A percentile compares a stretch with the other conserved stretches of the same genome.
Evolutionary conservation across 352 stramenopile genomes (phyloP).

Genomic region (Globisporangium cystogenes): DNA sequence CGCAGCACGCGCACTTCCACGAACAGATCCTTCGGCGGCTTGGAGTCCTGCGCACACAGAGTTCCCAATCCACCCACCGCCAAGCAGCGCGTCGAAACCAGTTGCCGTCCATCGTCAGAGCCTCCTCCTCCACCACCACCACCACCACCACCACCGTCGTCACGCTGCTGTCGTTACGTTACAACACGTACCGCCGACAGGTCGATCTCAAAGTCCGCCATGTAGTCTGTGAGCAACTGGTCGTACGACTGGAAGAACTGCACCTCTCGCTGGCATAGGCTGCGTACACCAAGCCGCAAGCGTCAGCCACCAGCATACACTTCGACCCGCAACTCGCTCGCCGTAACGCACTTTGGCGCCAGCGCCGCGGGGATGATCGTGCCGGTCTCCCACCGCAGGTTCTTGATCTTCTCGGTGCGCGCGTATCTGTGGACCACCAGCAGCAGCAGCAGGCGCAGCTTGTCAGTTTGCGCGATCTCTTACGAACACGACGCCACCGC

Average conservation of each 20-base stretch:
- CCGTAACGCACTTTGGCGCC: conserved; percentile 43
- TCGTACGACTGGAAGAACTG: conserved; percentile 92
- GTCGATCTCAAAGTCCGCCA: conserved; percentile 84
- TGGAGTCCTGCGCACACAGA: conserved; percentile 41
- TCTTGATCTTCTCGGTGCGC: conserved; percentile 86
- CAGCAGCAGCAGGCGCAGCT: not conserved
- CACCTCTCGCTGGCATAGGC: conserved; percentile 75
- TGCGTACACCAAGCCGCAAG: conserved; percentile 25
- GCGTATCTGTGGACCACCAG: conserved; percentile 29
- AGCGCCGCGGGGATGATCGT: conserved; percentile 79
- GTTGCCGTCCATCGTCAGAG: too few species aligned
- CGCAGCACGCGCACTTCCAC: conserved; percentile 87
- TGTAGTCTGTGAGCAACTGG: conserved; percentile 88
- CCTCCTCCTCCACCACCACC: not conserved
- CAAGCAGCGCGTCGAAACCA: not conserved
- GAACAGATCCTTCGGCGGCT: conserved; percentile 89
- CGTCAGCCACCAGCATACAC: not conserved
- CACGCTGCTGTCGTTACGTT: too few species aligned
- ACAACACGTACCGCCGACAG: conserved; percentile 56
- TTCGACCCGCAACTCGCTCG: not conserved
- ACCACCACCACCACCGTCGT: not conserved
- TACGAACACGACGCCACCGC: too few species aligned
- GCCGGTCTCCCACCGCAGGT: conserved; percentile 87
- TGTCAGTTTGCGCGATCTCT: too few species aligned
- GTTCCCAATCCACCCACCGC: not conserved